Conservation (phyloP, 352 stramenopile species). For the Phytophthora lateralis region DNA sequence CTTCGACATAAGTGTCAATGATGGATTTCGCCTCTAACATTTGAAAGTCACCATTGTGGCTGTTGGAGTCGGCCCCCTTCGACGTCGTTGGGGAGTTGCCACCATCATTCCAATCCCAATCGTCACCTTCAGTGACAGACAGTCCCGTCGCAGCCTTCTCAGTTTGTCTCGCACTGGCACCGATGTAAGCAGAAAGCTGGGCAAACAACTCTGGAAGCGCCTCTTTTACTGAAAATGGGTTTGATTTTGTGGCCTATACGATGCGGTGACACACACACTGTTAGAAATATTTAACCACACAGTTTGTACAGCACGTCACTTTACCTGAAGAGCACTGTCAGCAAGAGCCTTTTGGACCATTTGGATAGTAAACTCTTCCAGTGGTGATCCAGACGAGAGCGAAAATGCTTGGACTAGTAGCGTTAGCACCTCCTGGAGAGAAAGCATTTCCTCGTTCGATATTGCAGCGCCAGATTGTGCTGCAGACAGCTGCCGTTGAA, state of each 20-base stretch:
- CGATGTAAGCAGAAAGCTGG: constrained; percentile 38
- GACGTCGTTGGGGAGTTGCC: constrained; percentile 20
- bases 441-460: constrained; percentile 27
- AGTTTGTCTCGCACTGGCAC: constrained; percentile 6
- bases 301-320: not conserved
- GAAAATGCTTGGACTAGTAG: constrained; percentile 72
- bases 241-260: constrained; percentile 30
- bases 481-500: constrained; percentile 54
- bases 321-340: constrained; percentile 58
- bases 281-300: not conserved
- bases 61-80: constrained; percentile 1
- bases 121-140: constrained; percentile 46
- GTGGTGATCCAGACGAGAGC: constrained; percentile 42
- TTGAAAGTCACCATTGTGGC: constrained; percentile 29
- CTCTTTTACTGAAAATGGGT: constrained; percentile 25
- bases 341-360: constrained; percentile 64
- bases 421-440: constrained; percentile 54
- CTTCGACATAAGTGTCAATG: constrained; percentile 51
- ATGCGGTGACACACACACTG: not conserved
- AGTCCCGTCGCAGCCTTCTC: constrained; percentile 12
- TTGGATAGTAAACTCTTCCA: constrained; percentile 75
- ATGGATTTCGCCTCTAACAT: constrained; percentile 34
- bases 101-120: constrained; percentile 73
- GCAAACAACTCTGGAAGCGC: constrained; percentile 43
- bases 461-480: constrained; percentile 13